phyloP scores from a whole-genome alignment of 2,329 filamentous ascomycete species.

The Pestalotiopsis sp. region DNA sequence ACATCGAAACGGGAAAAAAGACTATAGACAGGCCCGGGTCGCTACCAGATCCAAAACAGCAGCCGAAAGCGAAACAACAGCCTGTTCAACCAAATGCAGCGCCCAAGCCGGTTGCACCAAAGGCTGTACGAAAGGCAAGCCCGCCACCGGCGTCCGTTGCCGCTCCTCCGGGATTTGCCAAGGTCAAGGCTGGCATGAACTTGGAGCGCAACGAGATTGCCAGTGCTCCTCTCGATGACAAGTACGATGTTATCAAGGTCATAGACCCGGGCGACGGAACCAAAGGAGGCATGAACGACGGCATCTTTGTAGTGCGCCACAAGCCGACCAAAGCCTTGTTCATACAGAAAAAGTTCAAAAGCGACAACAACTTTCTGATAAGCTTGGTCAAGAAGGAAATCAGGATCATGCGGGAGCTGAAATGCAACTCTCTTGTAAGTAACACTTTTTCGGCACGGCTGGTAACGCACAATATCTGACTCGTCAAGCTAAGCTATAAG shows the following conservation, averaged over 20 bases:
- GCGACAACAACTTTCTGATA: slow-evolving; percentile 3
- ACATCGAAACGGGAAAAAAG: not conserved
- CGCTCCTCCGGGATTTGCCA: not conserved
- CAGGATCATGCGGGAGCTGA: slow-evolving; percentile 9
- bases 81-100: not conserved
- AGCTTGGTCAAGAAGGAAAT: slow-evolving; percentile 14
- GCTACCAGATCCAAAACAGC: not conserved
- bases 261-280: slow-evolving; percentile 13
- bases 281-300: slow-evolving; percentile 17
- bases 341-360: slow-evolving; percentile 17
- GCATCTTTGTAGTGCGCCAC: slow-evolving; percentile 15
- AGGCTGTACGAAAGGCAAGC: not conserved
- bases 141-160: not conserved
- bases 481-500: not conserved
- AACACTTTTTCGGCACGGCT: no score
- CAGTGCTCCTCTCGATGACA: not conserved
- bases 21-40: not conserved
- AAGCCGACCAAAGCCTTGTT: slow-evolving; percentile 10
- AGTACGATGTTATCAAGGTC: slow-evolving; percentile 14
- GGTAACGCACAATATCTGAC: not conserved
- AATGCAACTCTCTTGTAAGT: slow-evolving; percentile 3
- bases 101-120: not conserved
- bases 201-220: not conserved
- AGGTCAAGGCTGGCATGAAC: not conserved
- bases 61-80: not conserved